Base-by-base conservation (phyloP, 371 early-diverging fungal genomes). In the Umbelopsis sp. region DNA sequence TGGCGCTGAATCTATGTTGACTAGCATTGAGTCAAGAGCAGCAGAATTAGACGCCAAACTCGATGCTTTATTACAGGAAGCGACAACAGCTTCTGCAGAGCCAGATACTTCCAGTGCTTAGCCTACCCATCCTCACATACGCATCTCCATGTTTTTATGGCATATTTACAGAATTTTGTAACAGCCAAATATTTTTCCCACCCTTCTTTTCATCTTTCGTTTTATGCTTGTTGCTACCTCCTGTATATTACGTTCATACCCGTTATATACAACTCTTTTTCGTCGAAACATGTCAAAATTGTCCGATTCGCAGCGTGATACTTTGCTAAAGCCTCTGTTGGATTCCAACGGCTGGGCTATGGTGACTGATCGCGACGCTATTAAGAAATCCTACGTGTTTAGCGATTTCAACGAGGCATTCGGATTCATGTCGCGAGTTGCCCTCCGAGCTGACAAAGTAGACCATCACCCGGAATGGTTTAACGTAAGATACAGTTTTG, bases 391-490 rank as follows among this genome's bases (percentile, higher is more conserved):
- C 9, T 94, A 93, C 72, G 41, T 67, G 63, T 98, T 97, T 77
- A 75, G 82, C 52, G 89, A 92, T 76, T 98, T 98, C 73, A 90
- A 86, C 78, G 85, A 87, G 65, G 98, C 97, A 2, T 97, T 95
- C 78, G 93, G 92, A 11, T 98, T 98, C 80, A 97, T 98, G 97
- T 86, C 96, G 14, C 84, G 91, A 25, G 93, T 97, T 9, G 97
- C 98, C 12, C 78, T 96, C 62, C 85, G 86, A 48, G 97, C 97
- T 35, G 98, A 97, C 65, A 92, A 91, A 76, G 84, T 88, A 76
- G 92, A 96, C 73, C 98, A 98, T 76, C 98, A 98, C 72, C 98
- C 98, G 11, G 95, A 95, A 77, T 95, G 95, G 95, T 93, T 93
- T 72, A 95, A 95, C 76, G 93, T 93, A 84, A 75, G 79, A 68